Base-by-base conservation (phyloP, 441 rosid species). In the Melastoma candidum region DNA sequence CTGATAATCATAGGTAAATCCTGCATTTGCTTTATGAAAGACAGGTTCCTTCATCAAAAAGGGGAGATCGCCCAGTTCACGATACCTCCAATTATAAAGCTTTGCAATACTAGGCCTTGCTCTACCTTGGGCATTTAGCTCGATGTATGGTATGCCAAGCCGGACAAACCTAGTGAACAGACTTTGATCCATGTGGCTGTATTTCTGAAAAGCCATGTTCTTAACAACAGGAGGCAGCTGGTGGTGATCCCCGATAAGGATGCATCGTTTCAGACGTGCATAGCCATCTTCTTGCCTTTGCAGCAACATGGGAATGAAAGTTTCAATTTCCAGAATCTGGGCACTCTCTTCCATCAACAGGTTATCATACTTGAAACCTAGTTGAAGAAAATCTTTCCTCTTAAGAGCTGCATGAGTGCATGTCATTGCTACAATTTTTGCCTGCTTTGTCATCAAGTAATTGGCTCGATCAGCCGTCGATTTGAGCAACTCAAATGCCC, bases 141-240 rank as follows among this genome's bases (percentile, higher is more conserved):
- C 99, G 46, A 89, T 89, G 69, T 93, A 87, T 46, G 99, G 99
- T 64, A 93, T 87, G 54, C 97, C 99, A 36, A 89, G 78, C 56
- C 99, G 97, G 67, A 93, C 97, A 74, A 93, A 93, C 74, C 99
- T 85, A 7, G 99, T 94, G 68, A 94, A 94, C 67, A 94, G 77
- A 70, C 99, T 94, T 71, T 94, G 99, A 70, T 94, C 99, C 99
- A 94, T 94, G 76, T 94, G 99, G 68, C 99, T 94, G 57, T 94
- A 94, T 73, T 94, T 94, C 74, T 94, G 99, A 77, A 94, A 94
- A 65, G 99, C 99, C 97, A 94, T 94, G 67, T 94, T 94, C 75
- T 94, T 94, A 59, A 94, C 99, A 63, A 94, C 97, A 47, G 99
- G 99, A 65, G 99, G 99, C 61, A 94, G 73, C 70, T 89, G 99